phyloP scores from a whole-genome alignment of 1,139 yeast species.

The Geotrichum klebahnii region DNA sequence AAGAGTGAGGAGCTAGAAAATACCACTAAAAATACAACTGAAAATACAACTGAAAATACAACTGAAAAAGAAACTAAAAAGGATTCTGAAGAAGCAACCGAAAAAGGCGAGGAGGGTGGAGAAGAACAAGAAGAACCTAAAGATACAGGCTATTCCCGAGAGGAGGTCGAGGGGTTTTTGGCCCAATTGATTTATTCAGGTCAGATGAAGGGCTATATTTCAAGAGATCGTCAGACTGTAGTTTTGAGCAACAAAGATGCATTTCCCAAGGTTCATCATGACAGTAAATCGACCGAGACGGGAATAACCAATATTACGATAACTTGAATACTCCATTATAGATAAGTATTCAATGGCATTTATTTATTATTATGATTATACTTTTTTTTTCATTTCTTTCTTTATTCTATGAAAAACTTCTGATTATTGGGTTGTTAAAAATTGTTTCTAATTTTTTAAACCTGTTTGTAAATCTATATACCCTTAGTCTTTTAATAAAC shows the following conservation, averaged over 20 bases:
- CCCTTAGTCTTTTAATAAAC: too few relatives aligned
- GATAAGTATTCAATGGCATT: neutral
- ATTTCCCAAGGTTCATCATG: conserved; percentile 20
- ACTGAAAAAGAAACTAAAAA: too few relatives aligned
- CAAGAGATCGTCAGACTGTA: conserved; percentile 67
- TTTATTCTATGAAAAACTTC: too few relatives aligned
- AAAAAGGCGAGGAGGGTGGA: conserved; percentile 20
- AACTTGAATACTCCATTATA: neutral
- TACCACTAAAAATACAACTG: too few relatives aligned
- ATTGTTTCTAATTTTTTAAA: too few relatives aligned
- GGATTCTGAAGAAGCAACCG: conserved; percentile 22
- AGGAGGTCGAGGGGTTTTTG: conserved; percentile 65
- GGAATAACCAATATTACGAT: neutral
- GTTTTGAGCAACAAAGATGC: conserved; percentile 60
- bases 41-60: too few relatives aligned
- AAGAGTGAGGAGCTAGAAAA: conserved; percentile 22
- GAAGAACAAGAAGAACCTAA: neutral
- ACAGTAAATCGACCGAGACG: conserved; percentile 21
- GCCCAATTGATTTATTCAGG: conserved; percentile 66
- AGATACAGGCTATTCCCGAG: conserved; percentile 32
- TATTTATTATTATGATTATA: too few relatives aligned
- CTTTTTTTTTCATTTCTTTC: too few relatives aligned
- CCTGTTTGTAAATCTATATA: too few relatives aligned
- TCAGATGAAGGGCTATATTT: conserved; percentile 73
- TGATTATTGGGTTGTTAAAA: too few relatives aligned